phyloP scores from a whole-genome alignment of 257 asterid genomes.

The Jaltomata sinuosa region DNA sequence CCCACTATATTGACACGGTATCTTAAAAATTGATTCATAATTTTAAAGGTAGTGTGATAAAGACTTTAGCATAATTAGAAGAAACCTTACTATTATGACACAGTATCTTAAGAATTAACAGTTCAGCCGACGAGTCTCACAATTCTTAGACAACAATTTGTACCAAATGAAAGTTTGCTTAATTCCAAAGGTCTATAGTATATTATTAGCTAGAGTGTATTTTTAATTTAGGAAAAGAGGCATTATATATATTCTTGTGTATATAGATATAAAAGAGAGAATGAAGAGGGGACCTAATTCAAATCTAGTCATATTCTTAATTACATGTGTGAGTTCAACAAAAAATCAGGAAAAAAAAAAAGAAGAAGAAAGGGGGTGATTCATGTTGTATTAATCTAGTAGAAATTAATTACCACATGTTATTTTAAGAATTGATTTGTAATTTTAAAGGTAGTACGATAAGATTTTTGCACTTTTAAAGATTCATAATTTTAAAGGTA shows the following conservation, averaged over 20 bases:
- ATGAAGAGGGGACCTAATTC: not conserved
- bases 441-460: not conserved
- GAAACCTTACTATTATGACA: not conserved
- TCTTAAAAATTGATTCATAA: not conserved
- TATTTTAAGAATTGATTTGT: not conserved
- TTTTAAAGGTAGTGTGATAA: not conserved
- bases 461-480: not conserved
- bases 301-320: not conserved
- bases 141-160: not conserved
- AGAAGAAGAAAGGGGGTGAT: not conserved
- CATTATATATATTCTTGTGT: not conserved
- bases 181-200: not conserved
- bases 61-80: not conserved
- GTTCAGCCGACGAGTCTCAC: not conserved
- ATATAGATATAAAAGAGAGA: not conserved
- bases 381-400: not conserved
- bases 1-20: not conserved
- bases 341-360: not conserved
- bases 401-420: not conserved
- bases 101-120: not conserved
- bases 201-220: not conserved
- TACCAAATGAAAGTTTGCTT: not conserved
- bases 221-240: not conserved
- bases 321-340: not conserved
- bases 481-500: too few relatives aligned